Base-by-base conservation (phyloP, 495 filamentous ascomycete genomes). In the Penicillium maclennaniae region DNA sequence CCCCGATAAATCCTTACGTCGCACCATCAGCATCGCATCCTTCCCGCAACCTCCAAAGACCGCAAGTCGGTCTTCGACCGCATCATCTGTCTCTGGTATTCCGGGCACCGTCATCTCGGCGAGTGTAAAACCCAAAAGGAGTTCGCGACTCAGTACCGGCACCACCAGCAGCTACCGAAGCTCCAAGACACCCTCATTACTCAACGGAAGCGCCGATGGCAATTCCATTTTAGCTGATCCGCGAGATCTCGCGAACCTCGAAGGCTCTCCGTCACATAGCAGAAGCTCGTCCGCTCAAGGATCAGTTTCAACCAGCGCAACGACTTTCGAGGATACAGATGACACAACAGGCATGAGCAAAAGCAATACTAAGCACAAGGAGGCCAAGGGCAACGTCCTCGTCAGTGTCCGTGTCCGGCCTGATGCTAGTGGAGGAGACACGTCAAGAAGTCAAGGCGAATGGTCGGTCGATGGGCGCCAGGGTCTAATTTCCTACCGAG, bases 391-490 rank as follows among this genome's bases (percentile, higher is more conserved):
- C 4, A 97, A 97, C 70, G 93, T 98, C 26, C 76, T 97, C 53
- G 92, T 98, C 53, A 97, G 93, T 62, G 92, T 98, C 44, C 81
- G 93, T 54, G 90, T 97, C 42, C 82, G 95, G 43, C 93, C 93
- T 14, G 91, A 97, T 73, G 78, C 81, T 15, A 62, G 49, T 15
- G 73, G 74, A 6, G 80, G 75, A 20, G 87, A 87, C 41, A 74
- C 76, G n/a, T 70, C 67, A 25, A 79, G 82, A 47, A 66, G 81
- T 6, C 87, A 89, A 40, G 80, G 83, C n/a, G 92, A 97, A 63
- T 98, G 93, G 92, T 79, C 88, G 69, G 84, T 97, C 4, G 92
- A 97, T 68, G 84, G 85, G n/a, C 83, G 89, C 56, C 83, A 83
- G 58, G 86, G 88, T 28, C 67, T 96, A 27, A 83, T 98, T 47